These are phyloP conservation scores for Oryza longistaminata DNA, from an alignment of 176 grass and related monocot species.

Conservation along the genomic window DNA sequence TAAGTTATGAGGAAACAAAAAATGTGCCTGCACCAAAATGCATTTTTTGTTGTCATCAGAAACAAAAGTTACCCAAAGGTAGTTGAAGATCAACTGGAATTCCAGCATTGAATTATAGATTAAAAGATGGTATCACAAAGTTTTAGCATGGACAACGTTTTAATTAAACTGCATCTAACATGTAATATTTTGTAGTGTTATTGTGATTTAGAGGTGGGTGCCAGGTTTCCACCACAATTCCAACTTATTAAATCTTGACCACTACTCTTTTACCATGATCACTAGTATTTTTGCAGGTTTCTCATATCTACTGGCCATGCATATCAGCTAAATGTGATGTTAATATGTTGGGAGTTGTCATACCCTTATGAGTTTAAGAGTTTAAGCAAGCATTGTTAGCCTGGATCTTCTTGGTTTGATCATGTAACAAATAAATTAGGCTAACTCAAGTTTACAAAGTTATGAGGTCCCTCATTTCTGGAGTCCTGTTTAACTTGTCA, in stretches of 20 bases:
- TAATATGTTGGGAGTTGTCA: slow-evolving; percentile 22
- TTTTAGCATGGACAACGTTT: background rate
- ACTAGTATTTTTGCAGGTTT: slow-evolving; percentile 37
- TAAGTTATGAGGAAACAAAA: too few species aligned
- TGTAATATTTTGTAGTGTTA: background rate
- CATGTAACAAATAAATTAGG: background rate
- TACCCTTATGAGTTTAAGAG: background rate
- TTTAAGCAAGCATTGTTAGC: slow-evolving; percentile 7
- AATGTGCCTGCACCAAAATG: background rate
- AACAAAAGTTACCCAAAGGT: background rate
- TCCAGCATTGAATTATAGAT: background rate
- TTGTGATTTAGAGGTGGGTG: background rate
- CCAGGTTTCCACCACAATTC: background rate
- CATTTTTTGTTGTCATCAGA: background rate
- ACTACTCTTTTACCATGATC: slow-evolving; percentile 14
- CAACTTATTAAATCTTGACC: background rate
- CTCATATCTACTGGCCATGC: background rate
- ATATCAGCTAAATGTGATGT: slow-evolving; percentile 26
- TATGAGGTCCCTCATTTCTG: background rate
- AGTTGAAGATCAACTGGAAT: background rate
- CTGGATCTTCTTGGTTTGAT: background rate
- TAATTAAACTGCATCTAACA: background rate
- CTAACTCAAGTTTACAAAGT: slow-evolving; percentile 22
- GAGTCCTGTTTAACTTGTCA: background rate
- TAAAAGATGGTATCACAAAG: background rate